phyloP scores from a whole-genome alignment of 2,329 filamentous ascomycete genomes.

The Elsinoe australis region DNA sequence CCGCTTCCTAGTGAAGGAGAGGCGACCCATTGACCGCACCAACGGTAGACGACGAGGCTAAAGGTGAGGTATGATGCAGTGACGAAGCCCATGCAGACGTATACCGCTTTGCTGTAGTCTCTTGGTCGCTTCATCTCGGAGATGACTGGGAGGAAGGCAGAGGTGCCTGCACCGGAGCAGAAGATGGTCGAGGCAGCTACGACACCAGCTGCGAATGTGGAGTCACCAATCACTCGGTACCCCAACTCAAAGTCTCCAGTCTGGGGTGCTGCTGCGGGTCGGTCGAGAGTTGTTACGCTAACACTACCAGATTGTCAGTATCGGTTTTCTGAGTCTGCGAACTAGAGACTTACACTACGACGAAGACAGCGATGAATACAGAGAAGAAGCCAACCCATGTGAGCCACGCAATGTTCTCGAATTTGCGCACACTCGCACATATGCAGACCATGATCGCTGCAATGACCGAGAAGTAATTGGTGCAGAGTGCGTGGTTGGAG shows the following conservation, averaged over 20 bases:
- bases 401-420: slow-evolving; percentile 54
- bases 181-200: slow-evolving; percentile 53
- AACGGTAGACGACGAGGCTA: slow-evolving; percentile 53
- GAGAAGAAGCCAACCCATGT: slow-evolving; percentile 54
- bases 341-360: slow-evolving; percentile 30
- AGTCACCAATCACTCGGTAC: slow-evolving; percentile 49
- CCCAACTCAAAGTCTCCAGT: slow-evolving; percentile 53
- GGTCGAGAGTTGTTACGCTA: slow-evolving; percentile 49
- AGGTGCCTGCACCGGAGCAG: slow-evolving; percentile 51
- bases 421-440: slow-evolving; percentile 49
- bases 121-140: slow-evolving; percentile 55
- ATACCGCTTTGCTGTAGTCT: slow-evolving; percentile 55
- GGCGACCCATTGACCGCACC: slow-evolving; percentile 56
- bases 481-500: slow-evolving; percentile 51
- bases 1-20: slow-evolving; percentile 54
- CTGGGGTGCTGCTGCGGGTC: slow-evolving; percentile 54
- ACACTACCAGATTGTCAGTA: slow-evolving; percentile 16
- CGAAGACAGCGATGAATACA: slow-evolving; percentile 46
- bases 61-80: slow-evolving; percentile 52
- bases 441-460: slow-evolving; percentile 45
- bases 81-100: slow-evolving; percentile 51
- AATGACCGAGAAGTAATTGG: slow-evolving; percentile 50
- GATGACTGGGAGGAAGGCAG: slow-evolving; percentile 57
- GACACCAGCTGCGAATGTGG: slow-evolving; percentile 53
- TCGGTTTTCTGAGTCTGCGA: background rate